A percentile compares a stretch with the other conserved stretches of the same genome.
Conservation (phyloP, 2,329 filamentous ascomycete species). For the Penicillium sclerotiorum region DNA sequence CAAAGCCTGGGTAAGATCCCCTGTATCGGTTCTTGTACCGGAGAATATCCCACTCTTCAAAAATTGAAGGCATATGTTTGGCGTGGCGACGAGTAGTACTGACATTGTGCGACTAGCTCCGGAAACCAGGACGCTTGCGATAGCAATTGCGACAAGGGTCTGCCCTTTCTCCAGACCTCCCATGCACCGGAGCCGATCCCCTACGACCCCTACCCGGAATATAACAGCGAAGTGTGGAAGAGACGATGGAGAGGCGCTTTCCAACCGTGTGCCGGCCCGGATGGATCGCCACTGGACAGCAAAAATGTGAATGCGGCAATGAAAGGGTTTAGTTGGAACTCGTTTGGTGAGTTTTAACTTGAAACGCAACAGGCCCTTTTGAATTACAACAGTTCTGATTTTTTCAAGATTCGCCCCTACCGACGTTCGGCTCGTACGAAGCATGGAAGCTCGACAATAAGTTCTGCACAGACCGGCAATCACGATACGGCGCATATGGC, state of each 20-base stretch:
- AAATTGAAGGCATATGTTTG: too few species aligned
- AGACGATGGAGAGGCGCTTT: background rate
- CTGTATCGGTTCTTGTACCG: background rate
- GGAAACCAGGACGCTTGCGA: background rate
- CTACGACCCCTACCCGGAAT: background rate
- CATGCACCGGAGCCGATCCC: background rate
- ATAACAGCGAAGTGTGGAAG: background rate
- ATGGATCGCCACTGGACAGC: background rate
- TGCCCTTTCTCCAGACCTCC: background rate
- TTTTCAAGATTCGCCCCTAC: conserved; percentile 9
- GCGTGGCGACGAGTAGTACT: too few species aligned
- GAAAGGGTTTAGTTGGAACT: background rate
- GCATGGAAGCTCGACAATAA: conserved; percentile 11
- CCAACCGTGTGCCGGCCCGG: background rate
- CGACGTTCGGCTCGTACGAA: conserved; percentile 18
- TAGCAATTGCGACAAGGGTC: background rate
- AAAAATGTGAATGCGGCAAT: background rate
- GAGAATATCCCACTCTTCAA: too few species aligned
- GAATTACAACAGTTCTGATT: background rate
- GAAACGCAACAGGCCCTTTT: background rate
- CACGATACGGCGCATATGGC: conserved; percentile 18
- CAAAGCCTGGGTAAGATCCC: background rate
- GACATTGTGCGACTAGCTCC: too few species aligned
- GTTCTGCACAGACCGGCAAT: conserved; percentile 11
- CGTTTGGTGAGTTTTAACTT: background rate